phyloP scores from a whole-genome alignment of 164 flowering plant genomes.

The Magnolia kwangsiensis region DNA sequence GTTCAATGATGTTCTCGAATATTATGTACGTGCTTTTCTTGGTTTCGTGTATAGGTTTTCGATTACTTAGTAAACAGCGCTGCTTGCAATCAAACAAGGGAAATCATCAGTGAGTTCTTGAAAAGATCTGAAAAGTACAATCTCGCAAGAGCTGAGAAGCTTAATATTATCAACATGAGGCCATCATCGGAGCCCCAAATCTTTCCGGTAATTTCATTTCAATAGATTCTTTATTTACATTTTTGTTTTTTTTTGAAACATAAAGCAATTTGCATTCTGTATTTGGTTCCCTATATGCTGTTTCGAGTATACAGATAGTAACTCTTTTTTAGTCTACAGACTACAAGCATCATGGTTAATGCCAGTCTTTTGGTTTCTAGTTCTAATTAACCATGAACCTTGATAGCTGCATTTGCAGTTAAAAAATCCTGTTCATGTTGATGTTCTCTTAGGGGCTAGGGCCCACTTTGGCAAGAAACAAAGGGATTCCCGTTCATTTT shows the following conservation, averaged over 20 bases:
- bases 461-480: not conserved
- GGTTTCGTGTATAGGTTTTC: constrained; percentile 42
- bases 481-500: too few species aligned
- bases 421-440: too few species aligned
- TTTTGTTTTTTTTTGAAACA: not conserved
- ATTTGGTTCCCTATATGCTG: not conserved
- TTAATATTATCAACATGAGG: constrained; percentile 58
- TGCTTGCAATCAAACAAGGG: constrained; percentile 63
- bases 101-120: constrained; percentile 39
- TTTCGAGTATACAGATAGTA: not conserved
- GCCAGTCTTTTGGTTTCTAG: too few species aligned
- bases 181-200: constrained; percentile 41
- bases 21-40: not conserved
- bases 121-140: constrained; percentile 40
- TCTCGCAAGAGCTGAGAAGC: constrained; percentile 66
- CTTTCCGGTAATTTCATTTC: constrained; percentile 34
- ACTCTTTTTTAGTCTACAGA: not conserved
- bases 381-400: too few species aligned
- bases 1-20: not conserved
- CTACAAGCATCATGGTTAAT: too few species aligned
- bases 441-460: not conserved
- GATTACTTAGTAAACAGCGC: constrained; percentile 61
- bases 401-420: too few species aligned
- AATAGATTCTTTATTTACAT: not conserved
- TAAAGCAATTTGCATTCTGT: not conserved